Base-by-base conservation (phyloP, 495 filamentous ascomycete species). In the Neurospora sp. region DNA sequence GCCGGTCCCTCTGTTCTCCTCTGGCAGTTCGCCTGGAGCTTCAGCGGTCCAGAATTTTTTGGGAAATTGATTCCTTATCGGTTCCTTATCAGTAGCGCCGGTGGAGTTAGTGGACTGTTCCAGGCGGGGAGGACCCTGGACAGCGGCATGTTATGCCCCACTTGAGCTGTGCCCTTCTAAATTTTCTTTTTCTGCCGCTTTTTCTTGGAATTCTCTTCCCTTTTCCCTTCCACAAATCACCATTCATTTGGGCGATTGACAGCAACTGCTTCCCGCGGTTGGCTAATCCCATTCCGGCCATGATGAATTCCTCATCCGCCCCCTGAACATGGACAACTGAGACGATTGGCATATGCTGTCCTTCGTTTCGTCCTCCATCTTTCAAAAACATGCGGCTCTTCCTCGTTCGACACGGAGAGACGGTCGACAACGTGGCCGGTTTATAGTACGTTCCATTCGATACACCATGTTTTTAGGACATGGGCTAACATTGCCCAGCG, bases 401-500 rank as follows among this genome's bases (percentile, higher is more conserved):
- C 78, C 87, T 97, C 69, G 89, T 96, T 73, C 88, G 94, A 70
- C 94, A 97, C 83, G 94, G 90, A 73, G 94, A 97, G 81, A 94
- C 94, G 4, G 90, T 94, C 59, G 90, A 96, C 81, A 97, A 97
- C 82, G 89, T 96, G 71, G 90, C 90, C 41, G 86, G 88, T 70
- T 77, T 90, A 71, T 93, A 91, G 93, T 95, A 86, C 74, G 89
- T 69, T 68, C 38, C 39, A 31, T 18, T 16, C 6, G 27, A 12
- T 8, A 6, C 12, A 35, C 12, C 53, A 9, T 65, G 3, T 35
- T 1, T 16, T 9, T 0, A 35, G 27, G 14, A 35, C 7, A 9
- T 9, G 6, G 6, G 6, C 53, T 83, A 75, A 83, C 76, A 38
- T 71, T 71, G 41, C 41, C 44, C 80, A 96, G 93, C 81, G 94